Evolutionary conservation across 306 rosid species (phyloP).

Genomic region (Hylodesmum podocarpum): DNA sequence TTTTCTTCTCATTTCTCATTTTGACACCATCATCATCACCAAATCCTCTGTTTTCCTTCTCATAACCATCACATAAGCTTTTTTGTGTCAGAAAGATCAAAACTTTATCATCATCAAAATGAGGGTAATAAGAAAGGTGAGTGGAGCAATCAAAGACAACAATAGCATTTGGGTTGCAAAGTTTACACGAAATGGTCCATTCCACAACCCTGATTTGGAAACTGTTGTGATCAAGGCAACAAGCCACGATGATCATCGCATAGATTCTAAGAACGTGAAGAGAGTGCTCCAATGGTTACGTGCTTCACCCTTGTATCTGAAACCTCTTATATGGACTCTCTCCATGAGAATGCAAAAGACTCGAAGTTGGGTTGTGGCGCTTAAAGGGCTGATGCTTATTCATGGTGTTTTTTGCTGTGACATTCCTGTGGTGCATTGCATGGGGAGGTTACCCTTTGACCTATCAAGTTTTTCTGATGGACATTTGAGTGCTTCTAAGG

Average conservation of each 20-base stretch:
- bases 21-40: not conserved
- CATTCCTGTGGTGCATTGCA: constrained; percentile 39
- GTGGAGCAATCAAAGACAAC: constrained; percentile 69
- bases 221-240: constrained; percentile 72
- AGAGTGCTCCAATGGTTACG: constrained; percentile 74
- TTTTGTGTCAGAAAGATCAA: too few relatives aligned
- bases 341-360: constrained; percentile 68
- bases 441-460: constrained; percentile 78
- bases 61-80: too few relatives aligned
- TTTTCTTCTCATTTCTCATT: not conserved
- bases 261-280: constrained; percentile 61
- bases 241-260: constrained; percentile 60
- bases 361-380: constrained; percentile 66
- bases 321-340: constrained; percentile 52
- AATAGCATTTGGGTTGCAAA: constrained; percentile 69
- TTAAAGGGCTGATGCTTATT: constrained; percentile 86
- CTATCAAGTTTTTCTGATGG: constrained; percentile 56
- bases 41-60: too few relatives aligned
- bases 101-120: constrained; percentile 21
- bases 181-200: constrained; percentile 40
- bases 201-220: constrained; percentile 65
- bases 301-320: constrained; percentile 57
- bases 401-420: constrained; percentile 70
- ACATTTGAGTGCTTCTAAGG: constrained; percentile 14
- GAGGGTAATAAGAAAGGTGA: constrained; percentile 67